Evolutionary conservation across 768 basidiomycete genomes (phyloP).

Genomic region (Myochromella boudieri): DNA sequence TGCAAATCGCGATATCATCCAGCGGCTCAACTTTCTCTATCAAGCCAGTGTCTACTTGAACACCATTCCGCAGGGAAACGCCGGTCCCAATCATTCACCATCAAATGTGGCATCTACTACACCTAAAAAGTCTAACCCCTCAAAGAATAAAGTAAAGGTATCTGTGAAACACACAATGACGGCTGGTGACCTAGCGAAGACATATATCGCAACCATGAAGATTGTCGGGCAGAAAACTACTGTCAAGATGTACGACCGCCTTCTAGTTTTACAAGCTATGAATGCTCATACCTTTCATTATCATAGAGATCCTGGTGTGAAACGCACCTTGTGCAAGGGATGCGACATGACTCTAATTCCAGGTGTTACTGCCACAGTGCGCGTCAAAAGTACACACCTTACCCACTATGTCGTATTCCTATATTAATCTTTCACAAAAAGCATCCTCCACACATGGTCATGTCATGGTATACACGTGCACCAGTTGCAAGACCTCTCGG

Average conservation of each 20-base stretch:
- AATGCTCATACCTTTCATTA: neutral
- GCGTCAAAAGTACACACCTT: slow-evolving; percentile 56
- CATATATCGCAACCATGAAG: slow-evolving; percentile 66
- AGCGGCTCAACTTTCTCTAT: slow-evolving; percentile 83
- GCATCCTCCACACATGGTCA: slow-evolving; percentile 49
- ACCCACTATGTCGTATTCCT: neutral
- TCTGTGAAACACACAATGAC: slow-evolving; percentile 17
- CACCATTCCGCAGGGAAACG: slow-evolving; percentile 15
- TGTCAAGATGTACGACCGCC: slow-evolving; percentile 61
- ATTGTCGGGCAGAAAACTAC: slow-evolving; percentile 73
- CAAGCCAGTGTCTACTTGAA: slow-evolving; percentile 71
- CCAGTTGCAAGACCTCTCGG: slow-evolving; percentile 53
- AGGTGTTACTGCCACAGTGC: slow-evolving; percentile 62
- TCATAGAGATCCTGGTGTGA: slow-evolving; percentile 77
- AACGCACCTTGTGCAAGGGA: slow-evolving; percentile 73
- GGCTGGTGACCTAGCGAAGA: slow-evolving; percentile 57
- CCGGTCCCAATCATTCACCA: neutral
- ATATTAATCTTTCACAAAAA: slow-evolving; percentile 17
- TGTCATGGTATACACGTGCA: slow-evolving; percentile 58
- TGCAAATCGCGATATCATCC: slow-evolving; percentile 72
- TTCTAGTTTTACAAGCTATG: neutral
- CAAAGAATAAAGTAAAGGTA: slow-evolving; percentile 23
- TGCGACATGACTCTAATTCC: slow-evolving; percentile 68
- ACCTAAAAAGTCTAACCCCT: neutral
- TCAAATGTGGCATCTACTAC: slow-evolving; percentile 1